Conservation (phyloP, 1,284 basidiomycete species). For the Meripilus lineatus region DNA sequence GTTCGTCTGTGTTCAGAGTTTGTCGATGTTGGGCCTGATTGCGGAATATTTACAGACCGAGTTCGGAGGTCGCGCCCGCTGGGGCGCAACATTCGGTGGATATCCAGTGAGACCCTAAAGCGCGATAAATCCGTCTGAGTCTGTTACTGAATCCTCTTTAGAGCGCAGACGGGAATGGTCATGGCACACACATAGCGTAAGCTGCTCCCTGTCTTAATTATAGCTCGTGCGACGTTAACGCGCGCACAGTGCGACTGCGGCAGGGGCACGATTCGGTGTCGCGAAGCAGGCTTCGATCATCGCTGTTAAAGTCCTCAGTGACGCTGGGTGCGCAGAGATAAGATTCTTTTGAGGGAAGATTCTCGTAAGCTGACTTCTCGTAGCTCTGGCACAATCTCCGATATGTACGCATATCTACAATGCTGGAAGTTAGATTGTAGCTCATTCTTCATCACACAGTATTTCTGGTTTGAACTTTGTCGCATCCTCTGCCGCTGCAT, state of each 20-base stretch:
- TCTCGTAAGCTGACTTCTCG: too few relatives aligned
- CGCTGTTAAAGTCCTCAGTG: slow-evolving; percentile 72
- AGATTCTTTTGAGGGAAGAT: neutral
- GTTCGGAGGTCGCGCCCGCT: slow-evolving; percentile 69
- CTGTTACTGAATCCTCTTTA: slow-evolving; percentile 22
- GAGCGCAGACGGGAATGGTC: slow-evolving; percentile 56
- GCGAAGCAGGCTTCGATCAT: slow-evolving; percentile 64
- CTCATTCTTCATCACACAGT: slow-evolving; percentile 31
- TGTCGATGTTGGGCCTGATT: neutral
- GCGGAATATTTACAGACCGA: slow-evolving; percentile 39
- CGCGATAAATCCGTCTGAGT: neutral
- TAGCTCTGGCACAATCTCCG: slow-evolving; percentile 34
- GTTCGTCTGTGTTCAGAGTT: slow-evolving; percentile 25
- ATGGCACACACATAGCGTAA: slow-evolving; percentile 39
- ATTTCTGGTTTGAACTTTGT: slow-evolving; percentile 44
- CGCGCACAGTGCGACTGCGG: slow-evolving; percentile 48
- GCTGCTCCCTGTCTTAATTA: slow-evolving; percentile 9
- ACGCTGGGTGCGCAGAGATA: slow-evolving; percentile 39
- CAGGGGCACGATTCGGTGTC: slow-evolving; percentile 59
- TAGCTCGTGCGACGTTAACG: too few relatives aligned
- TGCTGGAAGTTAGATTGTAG: too few relatives aligned
- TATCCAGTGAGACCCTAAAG: slow-evolving; percentile 13
- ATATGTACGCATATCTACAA: slow-evolving; percentile 14
- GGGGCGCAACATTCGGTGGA: slow-evolving; percentile 32
- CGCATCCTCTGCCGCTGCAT: slow-evolving; percentile 36